A percentile compares a stretch with the other conserved stretches of the same genome.
These are phyloP conservation scores for Theobroma cacao DNA, from an alignment of 345 rosid genomes.

Conservation along the genomic window DNA sequence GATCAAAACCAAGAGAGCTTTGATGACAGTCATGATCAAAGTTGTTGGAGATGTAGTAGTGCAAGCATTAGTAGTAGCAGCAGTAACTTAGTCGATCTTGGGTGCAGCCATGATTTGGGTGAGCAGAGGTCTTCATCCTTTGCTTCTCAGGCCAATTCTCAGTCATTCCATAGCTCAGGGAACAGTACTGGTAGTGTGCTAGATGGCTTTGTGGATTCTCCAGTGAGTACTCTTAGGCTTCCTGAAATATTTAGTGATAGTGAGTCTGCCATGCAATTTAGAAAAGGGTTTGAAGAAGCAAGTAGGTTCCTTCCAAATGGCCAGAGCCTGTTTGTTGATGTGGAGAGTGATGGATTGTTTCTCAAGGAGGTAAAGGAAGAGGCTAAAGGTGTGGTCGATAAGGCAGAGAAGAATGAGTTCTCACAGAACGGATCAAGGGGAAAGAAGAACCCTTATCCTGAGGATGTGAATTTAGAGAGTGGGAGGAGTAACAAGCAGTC, in stretches of 20 bases:
- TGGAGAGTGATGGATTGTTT: slow-evolving; percentile 26
- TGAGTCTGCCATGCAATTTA: slow-evolving; percentile 51
- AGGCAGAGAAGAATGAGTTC: slow-evolving; percentile 19
- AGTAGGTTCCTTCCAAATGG: slow-evolving; percentile 54
- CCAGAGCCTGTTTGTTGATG: slow-evolving; percentile 22
- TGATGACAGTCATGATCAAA: slow-evolving; percentile 19
- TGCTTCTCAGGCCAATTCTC: slow-evolving; percentile 28
- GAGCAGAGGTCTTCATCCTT: slow-evolving; percentile 16
- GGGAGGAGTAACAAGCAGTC: slow-evolving; percentile 53
- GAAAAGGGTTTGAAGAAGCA: slow-evolving; percentile 58
- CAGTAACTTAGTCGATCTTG: slow-evolving; percentile 17
- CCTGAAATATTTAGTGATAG: slow-evolving; percentile 38
- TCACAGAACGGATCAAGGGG: slow-evolving; percentile 28
- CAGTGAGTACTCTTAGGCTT: slow-evolving; percentile 30
- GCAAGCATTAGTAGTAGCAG: slow-evolving; percentile 9
- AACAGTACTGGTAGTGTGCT: slow-evolving; percentile 17
- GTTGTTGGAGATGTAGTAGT: slow-evolving; percentile 2
- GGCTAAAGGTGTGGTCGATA: slow-evolving; percentile 14
- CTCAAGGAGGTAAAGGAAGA: slow-evolving; percentile 30
- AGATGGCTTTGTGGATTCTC: slow-evolving; percentile 50
- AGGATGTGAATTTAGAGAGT: slow-evolving; percentile 20
- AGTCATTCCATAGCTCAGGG: slow-evolving; percentile 31
- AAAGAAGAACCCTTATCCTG: slow-evolving; percentile 38
- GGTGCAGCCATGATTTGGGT: slow-evolving; percentile 18
- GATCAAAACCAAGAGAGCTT: slow-evolving; percentile 18